Evolutionary conservation across 1,139 yeast genomes (phyloP).

Genomic region (Suhomyces taliae): DNA sequence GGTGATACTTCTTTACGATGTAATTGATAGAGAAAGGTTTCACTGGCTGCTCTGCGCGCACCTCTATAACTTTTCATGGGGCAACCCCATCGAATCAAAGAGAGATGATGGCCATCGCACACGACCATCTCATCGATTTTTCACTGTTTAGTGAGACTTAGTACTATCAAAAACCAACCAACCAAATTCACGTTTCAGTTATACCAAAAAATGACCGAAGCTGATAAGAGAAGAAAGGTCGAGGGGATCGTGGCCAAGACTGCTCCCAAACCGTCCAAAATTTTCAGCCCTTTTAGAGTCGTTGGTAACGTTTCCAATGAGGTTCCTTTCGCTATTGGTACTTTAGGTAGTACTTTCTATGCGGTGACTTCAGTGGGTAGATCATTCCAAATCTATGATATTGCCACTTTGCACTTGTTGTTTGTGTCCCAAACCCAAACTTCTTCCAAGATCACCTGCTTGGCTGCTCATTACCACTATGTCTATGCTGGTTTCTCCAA

Average conservation of each 20-base stretch:
- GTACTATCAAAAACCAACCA: background rate
- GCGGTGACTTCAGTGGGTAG: conserved; percentile 89
- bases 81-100: too few relatives aligned
- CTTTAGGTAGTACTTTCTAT: conserved; percentile 84
- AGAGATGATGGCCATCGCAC: background rate
- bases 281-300: conserved; percentile 49
- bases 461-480: conserved; percentile 81
- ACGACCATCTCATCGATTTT: background rate
- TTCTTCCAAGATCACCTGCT: conserved; percentile 62
- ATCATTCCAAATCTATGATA: conserved; percentile 91
- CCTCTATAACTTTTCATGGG: too few relatives aligned
- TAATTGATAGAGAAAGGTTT: too few relatives aligned
- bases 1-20: background rate
- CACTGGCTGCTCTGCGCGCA: too few relatives aligned
- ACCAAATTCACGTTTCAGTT: background rate
- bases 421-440: conserved; percentile 87
- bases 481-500: conserved; percentile 78
- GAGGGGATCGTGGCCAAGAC: conserved; percentile 6
- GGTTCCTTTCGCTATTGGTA: conserved; percentile 83
- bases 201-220: conserved; percentile 29
- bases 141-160: background rate
- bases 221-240: conserved; percentile 34
- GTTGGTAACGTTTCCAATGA: conserved; percentile 74
- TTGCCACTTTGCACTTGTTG: conserved; percentile 77
- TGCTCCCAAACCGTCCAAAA: conserved; percentile 25